Evolutionary conservation across 106 monocot genomes (phyloP).

Genomic region (Posidonia australis): DNA sequence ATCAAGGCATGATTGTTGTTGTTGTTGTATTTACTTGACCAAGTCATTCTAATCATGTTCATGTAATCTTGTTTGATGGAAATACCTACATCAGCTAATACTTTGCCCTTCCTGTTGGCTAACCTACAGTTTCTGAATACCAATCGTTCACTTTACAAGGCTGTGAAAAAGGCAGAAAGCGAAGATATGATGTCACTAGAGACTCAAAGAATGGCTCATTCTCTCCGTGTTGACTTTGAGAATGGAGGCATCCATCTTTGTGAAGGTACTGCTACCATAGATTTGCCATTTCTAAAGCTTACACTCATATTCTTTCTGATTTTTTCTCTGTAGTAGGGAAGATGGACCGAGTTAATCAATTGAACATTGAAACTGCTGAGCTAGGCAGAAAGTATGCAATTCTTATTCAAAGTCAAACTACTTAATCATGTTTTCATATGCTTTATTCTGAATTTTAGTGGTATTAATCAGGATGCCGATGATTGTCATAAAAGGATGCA

Average conservation of each 20-base stretch:
- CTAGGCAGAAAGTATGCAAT: conserved; percentile 67
- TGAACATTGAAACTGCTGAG: conserved; percentile 63
- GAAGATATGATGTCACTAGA: conserved; percentile 46
- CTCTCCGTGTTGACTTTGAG: conserved; percentile 79
- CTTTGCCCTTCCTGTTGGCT: neutral
- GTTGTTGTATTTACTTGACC: no score
- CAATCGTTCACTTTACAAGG: conserved; percentile 61
- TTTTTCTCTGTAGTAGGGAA: conserved; percentile 40
- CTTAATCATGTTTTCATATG: neutral
- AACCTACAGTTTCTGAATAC: conserved; percentile 68
- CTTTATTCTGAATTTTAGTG: neutral
- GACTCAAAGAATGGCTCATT: conserved; percentile 61
- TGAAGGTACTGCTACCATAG: conserved; percentile 25
- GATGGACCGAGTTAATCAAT: conserved; percentile 57
- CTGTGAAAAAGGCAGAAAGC: conserved; percentile 44
- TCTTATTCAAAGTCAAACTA: neutral
- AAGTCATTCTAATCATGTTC: neutral
- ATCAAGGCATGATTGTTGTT: no score
- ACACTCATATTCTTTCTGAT: conserved; percentile 6
- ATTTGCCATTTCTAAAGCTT: neutral
- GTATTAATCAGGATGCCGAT: no score
- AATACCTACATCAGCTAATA: neutral
- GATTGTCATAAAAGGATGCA: no score
- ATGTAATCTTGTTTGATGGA: neutral
- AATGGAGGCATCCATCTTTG: conserved; percentile 91